Base-by-base conservation (phyloP, 257 asterid genomes). In the Ajuga chamaepitys region DNA sequence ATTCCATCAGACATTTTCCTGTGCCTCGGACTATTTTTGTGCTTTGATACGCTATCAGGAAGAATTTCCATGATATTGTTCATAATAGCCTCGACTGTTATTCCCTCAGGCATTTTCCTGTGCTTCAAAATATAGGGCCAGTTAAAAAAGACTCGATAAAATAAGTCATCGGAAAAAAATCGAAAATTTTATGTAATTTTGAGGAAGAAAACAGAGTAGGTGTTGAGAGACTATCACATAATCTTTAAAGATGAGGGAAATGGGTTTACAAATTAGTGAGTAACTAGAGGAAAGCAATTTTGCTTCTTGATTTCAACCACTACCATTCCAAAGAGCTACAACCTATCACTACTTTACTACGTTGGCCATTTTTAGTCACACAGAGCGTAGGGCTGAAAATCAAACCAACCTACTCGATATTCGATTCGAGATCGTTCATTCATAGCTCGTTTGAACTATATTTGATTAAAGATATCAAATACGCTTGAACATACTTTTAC, bases 1-100 rank as follows among this genome's bases (percentile, higher is more conserved):
- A 80, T 86, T 58, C 86, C 95, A 77, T 91, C 94, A 9, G 96
- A 83, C 95, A 91, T 85, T 67, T 78, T 62, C 67, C 76, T 41
- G 41, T 54, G n/a, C n/a, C n/a, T n/a, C n/a, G 38, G 14, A 4
- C 35, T 81, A 0, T 80, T 42, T 62, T 74, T 85, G 84, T 82
- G 86, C 78, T 75, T 84, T 0, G 94, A 77, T 34, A 79, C 78
- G 25, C 78, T 68, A 42, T 86, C 96, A 9, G 78, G 67, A 37
- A 91, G 70, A 13, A 85, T 71, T 10, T 83, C 95, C 91, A 57
- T 75, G 74, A 91, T 70, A 77, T 88, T 83, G 75, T 69, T 66
- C 73, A 84, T 65, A 22, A 91, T 87, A 55, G 81, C 68, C 74
- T 91, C 95, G 4, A 91, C 72, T 54, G 86, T 75, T 28, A 80